Evolutionary conservation across 2,329 filamentous ascomycete genomes (phyloP), one percentile per base, ranked within the genome.

Genomic region (Scedosporium apiospermum): DNA sequence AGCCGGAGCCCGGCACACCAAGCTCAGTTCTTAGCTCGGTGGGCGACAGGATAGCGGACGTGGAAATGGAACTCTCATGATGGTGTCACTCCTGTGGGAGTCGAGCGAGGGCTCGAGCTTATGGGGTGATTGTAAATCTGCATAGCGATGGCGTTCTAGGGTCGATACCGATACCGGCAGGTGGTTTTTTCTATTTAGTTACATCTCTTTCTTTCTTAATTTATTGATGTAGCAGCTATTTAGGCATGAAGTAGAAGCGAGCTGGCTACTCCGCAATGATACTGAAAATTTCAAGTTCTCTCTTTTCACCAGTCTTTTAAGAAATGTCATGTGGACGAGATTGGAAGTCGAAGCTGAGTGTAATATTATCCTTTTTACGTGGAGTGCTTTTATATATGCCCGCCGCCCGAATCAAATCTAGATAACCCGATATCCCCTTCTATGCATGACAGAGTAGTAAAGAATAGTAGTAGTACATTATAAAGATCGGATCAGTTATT

Each of bases 11-110:
- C 38, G 71, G 80, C 58, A 78, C 80, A 18, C 76, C 75, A 18
- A 85, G 81, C 65, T 85, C 82, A 2, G 81, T 81, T 1, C 73
- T 86, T 7, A 85, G 83, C 65, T 86, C 83, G 3, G 75, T 86
- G 2, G 80, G 78, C 2, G 82, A 83, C 64, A 70, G 74, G 58
- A 69, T 76, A 41, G 75, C 77, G 59, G 75, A 73, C 44, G 77
- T 77, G 23, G 77, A 76, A 27, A 82, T 83, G 78, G 78, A 81
- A 61, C 65, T 80, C 65, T 75, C 72, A 57, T 77, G 71, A 69
- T 9, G 16, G 30, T 34, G 7, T 9, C 30, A 9, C 30, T 34
- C 30, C 30, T 6, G 6, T 49, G n/a, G n/a, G 9, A 49, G 16
- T n/a, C 44, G 10, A 16, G 12, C 51, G 23, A 23, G 12, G 21